Evolutionary conservation across 1,284 basidiomycete genomes (phyloP), one percentile per base, ranked within the genome.

Genomic region (Takashimella koratensis): DNA sequence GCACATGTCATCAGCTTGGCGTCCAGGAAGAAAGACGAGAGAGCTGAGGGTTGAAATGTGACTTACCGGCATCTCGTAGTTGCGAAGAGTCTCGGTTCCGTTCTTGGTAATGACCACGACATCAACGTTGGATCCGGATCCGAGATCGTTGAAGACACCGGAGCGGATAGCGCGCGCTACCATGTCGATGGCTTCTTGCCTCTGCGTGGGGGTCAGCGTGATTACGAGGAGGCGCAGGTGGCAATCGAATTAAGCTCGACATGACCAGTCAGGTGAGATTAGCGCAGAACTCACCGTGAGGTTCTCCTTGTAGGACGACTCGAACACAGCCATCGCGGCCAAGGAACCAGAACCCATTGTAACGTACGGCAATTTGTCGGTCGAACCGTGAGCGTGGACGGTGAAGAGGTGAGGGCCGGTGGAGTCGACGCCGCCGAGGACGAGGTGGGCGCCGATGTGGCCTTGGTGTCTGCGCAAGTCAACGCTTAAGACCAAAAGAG

Each of bases 141-240:
- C 96, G 41, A 98, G 82, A 79, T 99, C 96, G 79, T 99, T 98
- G 82, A 97, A 98, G 73, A 99, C 95, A 83, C 96, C 96, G 1
- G 91, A 88, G 45, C 87, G 86, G 68, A 99, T 87, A 25, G 96
- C 94, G 43, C 84, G 82, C 43, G 86, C 85, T 20, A 98, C 94
- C 11, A 98, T 81, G 20, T 80, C 79, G 53, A 98, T 83, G 1
- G 94, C 95, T 45, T 88, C 87, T 52, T 84, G 80, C 47, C 88
- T 83, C 88, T 94, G 74, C 12, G 30, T 36, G 16, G 10, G 49
- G 20, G 43, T 57, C 39, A 58, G 55, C 47, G 13, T 22, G 8
- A 4, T 1, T 40, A 30, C 6, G 20, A 43, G 47, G 46, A 8
- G 16, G 8, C 25, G 23, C 6, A 19, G 26, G 26, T 51, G 22